phyloP scores from a whole-genome alignment of 441 rosid genomes.

The Bocquillonia castaneifolia region DNA sequence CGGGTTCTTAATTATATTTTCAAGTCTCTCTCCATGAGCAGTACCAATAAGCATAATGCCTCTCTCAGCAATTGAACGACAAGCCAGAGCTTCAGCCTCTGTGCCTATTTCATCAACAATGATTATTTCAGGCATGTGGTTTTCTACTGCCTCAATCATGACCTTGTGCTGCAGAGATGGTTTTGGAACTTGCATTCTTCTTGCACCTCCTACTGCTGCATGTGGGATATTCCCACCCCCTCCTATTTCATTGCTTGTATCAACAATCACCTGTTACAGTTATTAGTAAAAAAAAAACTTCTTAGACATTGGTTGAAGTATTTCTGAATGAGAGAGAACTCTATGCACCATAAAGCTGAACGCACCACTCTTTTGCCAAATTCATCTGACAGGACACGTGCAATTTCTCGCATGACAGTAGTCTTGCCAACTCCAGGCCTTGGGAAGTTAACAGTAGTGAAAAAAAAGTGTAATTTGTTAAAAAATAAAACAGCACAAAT shows the following conservation, averaged over 20 bases:
- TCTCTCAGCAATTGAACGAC: constrained; percentile 62
- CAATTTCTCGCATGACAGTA: constrained; percentile 56
- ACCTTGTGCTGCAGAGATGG: constrained; percentile 60
- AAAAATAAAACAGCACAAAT: not conserved
- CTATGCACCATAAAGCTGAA: not conserved
- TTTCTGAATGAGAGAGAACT: not conserved
- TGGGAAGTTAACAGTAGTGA: not conserved
- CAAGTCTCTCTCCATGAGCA: constrained; percentile 62
- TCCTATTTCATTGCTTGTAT: constrained; percentile 71
- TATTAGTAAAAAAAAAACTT: not conserved
- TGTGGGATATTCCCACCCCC: constrained; percentile 65
- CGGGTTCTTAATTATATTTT: constrained; percentile 53
- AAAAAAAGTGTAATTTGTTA: not conserved
- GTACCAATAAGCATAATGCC: constrained; percentile 66
- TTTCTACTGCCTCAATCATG: constrained; percentile 69
- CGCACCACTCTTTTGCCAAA: constrained; percentile 60
- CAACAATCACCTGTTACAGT: constrained; percentile 48
- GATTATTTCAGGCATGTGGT: constrained; percentile 71
- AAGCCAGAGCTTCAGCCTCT: constrained; percentile 63
- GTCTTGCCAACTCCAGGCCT: constrained; percentile 81
- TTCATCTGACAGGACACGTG: constrained; percentile 60
- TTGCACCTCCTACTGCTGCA: constrained; percentile 59
- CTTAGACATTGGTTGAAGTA: not conserved
- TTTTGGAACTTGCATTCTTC: constrained; percentile 67
- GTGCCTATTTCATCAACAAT: constrained; percentile 68